These are phyloP conservation scores for Aspergillus nomiae DNA, from an alignment of 2,329 filamentous ascomycete species.

Conservation along the genomic window DNA sequence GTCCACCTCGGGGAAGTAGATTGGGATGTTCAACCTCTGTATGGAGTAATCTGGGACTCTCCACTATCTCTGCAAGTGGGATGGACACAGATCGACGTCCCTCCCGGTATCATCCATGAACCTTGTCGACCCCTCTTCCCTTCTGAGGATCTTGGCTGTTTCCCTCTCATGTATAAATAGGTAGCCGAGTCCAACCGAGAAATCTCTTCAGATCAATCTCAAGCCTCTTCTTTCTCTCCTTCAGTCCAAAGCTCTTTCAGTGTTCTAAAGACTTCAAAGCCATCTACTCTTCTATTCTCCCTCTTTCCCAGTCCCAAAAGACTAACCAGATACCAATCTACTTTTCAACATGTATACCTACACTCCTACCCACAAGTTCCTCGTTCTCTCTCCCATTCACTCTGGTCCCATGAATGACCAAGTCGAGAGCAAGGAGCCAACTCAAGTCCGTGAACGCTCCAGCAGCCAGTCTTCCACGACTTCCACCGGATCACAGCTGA, in stretches of 20 bases:
- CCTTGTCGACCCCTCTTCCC: conserved; percentile 28
- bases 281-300: conserved; percentile 5
- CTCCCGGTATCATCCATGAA: conserved; percentile 24
- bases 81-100: conserved; percentile 30
- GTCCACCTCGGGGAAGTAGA: conserved; percentile 8
- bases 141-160: conserved; percentile 16
- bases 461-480: conserved; percentile 31
- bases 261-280: neutral
- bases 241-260: neutral
- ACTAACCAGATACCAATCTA: neutral
- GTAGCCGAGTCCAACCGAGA: conserved; percentile 20
- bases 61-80: conserved; percentile 17
- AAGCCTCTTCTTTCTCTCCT: conserved; percentile 4
- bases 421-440: conserved; percentile 9
- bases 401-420: conserved; percentile 29
- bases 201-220: conserved; percentile 4
- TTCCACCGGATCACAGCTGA: conserved; percentile 8
- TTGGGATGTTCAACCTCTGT: neutral
- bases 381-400: conserved; percentile 35
- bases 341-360: conserved; percentile 32
- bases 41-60: conserved; percentile 8
- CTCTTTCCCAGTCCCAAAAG: conserved; percentile 2
- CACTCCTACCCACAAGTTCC: conserved; percentile 33
- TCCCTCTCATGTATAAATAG: conserved; percentile 31
- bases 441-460: conserved; percentile 25